A percentile compares a stretch with the other conserved stretches of the same genome.
phyloP scores from a whole-genome alignment of 192 early-diverging fungal genomes.

The Entophlyctis luteolus region DNA sequence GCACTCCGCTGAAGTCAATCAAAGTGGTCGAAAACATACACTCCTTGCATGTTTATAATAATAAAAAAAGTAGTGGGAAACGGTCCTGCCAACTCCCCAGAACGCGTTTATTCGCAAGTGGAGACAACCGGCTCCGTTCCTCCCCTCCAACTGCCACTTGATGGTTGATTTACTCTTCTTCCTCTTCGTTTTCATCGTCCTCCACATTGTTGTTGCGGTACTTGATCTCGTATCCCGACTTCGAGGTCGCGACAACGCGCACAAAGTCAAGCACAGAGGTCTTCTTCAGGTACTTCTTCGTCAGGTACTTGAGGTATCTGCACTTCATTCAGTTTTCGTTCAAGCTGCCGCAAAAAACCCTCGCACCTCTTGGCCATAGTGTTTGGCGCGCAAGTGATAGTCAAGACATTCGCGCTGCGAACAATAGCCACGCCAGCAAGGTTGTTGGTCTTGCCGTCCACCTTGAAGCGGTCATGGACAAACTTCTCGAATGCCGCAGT shows the following conservation, averaged over 20 bases:
- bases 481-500: constrained; percentile 95
- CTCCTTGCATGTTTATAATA: too few relatives aligned
- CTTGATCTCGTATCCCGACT: constrained; percentile 88
- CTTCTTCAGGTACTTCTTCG: constrained; percentile 99
- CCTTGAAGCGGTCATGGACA: constrained; percentile 98
- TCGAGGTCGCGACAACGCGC: constrained; percentile 86
- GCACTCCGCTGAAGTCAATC: too few relatives aligned
- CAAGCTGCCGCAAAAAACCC: too few relatives aligned
- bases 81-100: too few relatives aligned
- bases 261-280: constrained; percentile 97
- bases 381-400: constrained; percentile 67
- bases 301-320: constrained; percentile 99
- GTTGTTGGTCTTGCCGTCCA: constrained; percentile 93
- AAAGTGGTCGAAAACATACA: too few relatives aligned
- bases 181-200: constrained; percentile 74
- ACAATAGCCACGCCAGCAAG: constrained; percentile 77
- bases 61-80: too few relatives aligned
- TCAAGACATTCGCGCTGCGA: constrained; percentile 67
- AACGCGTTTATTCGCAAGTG: too few relatives aligned
- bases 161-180: constrained; percentile 47
- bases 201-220: constrained; percentile 89
- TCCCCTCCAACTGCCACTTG: too few relatives aligned
- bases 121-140: too few relatives aligned
- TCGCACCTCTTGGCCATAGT: constrained; percentile 93
- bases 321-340: too few relatives aligned